Conservation (phyloP, 352 stramenopile species). For the Phytophthora parvispora region DNA sequence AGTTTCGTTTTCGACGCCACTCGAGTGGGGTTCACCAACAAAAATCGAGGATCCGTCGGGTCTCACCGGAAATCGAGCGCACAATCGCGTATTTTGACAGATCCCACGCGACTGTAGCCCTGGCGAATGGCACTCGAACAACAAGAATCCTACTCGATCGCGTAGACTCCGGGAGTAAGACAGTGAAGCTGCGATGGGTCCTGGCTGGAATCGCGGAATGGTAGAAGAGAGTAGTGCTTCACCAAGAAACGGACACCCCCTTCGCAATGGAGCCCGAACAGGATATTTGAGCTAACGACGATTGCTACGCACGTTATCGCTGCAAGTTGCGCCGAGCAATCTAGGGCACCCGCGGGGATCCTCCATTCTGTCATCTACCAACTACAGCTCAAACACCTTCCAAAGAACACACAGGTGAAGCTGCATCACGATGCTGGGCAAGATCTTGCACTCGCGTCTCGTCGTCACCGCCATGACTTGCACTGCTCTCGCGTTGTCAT, state of each 20-base stretch:
- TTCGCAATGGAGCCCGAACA: constrained; percentile 8
- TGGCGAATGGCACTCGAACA: constrained; percentile 27
- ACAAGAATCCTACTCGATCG: constrained; percentile 17
- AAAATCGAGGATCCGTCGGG: constrained; percentile 14
- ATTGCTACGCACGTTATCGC: no score
- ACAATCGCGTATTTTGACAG: constrained; percentile 19
- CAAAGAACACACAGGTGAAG: not conserved
- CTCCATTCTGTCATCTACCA: constrained; percentile 31
- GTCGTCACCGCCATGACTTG: constrained; percentile 9
- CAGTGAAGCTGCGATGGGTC: constrained; percentile 15
- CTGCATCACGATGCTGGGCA: constrained; percentile 18
- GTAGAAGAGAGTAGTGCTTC: not conserved
- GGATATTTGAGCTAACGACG: no score
- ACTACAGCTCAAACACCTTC: constrained; percentile 8
- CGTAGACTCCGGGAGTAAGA: constrained; percentile 3
- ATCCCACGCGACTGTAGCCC: constrained; percentile 13
- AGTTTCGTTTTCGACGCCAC: constrained; percentile 24
- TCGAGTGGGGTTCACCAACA: constrained; percentile 1
- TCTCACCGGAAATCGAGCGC: constrained; percentile 17
- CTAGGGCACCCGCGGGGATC: no score
- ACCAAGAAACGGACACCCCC: constrained; percentile 11
- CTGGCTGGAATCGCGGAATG: constrained; percentile 11
- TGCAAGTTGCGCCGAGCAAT: no score
- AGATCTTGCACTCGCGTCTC: constrained; percentile 12
- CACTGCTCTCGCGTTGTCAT: constrained; percentile 5